phyloP scores from a whole-genome alignment of 2,329 filamentous ascomycete genomes.

The Fusarium temperatum region DNA sequence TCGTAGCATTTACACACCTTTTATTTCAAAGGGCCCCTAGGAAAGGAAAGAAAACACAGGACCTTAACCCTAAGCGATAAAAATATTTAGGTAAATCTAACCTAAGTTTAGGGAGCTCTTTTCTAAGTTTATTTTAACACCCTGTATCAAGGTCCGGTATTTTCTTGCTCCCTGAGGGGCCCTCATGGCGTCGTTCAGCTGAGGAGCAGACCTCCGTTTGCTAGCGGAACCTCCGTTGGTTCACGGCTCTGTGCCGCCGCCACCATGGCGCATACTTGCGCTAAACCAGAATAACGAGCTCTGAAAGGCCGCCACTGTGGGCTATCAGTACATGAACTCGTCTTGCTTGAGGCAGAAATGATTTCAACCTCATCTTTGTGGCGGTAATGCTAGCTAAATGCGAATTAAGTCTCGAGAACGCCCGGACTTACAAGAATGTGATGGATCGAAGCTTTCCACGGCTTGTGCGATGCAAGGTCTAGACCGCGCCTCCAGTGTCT shows the following conservation, averaged over 20 bases:
- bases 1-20: background rate
- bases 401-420: background rate
- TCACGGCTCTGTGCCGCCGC: background rate
- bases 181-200: background rate
- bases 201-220: background rate
- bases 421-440: background rate
- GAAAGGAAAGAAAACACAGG: no score
- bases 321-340: accelerated
- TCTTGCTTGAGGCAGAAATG: background rate
- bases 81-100: no score
- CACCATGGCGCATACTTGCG: background rate
- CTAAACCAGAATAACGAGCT: background rate
- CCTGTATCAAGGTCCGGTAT: no score
- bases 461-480: background rate
- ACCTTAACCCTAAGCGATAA: no score
- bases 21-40: background rate
- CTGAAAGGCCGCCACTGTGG: background rate
- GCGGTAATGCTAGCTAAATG: background rate
- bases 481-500: background rate
- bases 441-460: background rate
- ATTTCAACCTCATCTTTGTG: background rate
- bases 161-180: background rate
- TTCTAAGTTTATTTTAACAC: no score
- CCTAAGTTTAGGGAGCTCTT: no score
- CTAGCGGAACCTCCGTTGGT: background rate